Base-by-base conservation (phyloP, 2,329 filamentous ascomycete species). In the Aspergillus aculeatus region DNA sequence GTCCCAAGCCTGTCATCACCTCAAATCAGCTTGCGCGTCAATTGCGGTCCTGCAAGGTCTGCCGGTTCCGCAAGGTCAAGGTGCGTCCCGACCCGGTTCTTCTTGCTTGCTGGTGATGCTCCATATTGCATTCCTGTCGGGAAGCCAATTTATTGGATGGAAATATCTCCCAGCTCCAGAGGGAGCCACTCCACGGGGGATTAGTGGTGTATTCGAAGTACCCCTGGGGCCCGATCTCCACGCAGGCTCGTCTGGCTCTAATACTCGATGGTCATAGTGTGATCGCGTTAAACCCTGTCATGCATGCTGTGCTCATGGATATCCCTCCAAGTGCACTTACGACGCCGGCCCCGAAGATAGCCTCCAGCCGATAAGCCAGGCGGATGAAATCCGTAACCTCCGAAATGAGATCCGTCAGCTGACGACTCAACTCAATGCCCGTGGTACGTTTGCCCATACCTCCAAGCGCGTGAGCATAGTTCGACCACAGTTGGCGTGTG, bases 231-330 rank as follows among this genome's bases (percentile, higher is more conserved):
- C 26, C 29, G 31, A 26, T 52, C 26, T 12, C 23, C 16, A 35
- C 19, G 24, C 32, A 44, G 12, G 48, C 32, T n/a, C 31, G 24
- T 19, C 16, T 32, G 50, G 10, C 50, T 55, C 54, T 62, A 59
- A 58, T 57, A 47, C 55, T 57, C n/a, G 47, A 32, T 10, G 24
- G 50, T 31, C 29, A 52, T 65, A 76, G 73, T 76, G 74, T 62
- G 74, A 76, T 59, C 73, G 74, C 50, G 70, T 76, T 26, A 73
- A 73, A 57, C 74, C 74, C 57, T 76, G 73, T 58, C 73, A 76
- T 60, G 73, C 74, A 54, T 76, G 74, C 61, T 76, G 74, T 58
- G 73, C 74, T 7, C 73, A 76, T 63, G 74, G 74, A 4, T 74
- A 76, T 54, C 74, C 74, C 0, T 75, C 74, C 16, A 71, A 73